Evolutionary conservation across 2,329 filamentous ascomycete genomes (phyloP).

Genomic region (Gaeumannomyces sp.): DNA sequence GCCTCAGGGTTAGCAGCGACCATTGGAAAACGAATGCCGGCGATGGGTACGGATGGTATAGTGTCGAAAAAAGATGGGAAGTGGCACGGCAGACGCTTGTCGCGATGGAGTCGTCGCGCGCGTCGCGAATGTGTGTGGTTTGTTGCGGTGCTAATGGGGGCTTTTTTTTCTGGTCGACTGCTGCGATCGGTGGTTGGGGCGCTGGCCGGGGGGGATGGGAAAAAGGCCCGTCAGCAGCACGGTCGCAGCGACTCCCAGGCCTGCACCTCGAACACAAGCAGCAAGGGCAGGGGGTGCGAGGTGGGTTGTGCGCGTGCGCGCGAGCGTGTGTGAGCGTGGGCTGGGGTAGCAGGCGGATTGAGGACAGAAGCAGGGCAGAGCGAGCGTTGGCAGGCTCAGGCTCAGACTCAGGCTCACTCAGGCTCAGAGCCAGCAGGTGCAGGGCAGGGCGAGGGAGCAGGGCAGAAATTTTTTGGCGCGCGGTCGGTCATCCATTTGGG

Average conservation of each 20-base stretch:
- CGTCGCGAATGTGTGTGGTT: slow-evolving; percentile 28
- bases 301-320: slow-evolving; percentile 4
- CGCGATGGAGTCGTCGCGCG: slow-evolving; percentile 42
- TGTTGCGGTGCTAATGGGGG: slow-evolving; percentile 19
- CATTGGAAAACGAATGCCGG: slow-evolving; percentile 28
- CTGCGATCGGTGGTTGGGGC: slow-evolving; percentile 12
- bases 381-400: not conserved
- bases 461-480: slow-evolving; percentile 20
- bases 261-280: not conserved
- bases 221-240: slow-evolving; percentile 9
- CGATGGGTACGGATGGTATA: slow-evolving; percentile 37
- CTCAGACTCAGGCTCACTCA: too few relatives aligned
- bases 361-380: not conserved
- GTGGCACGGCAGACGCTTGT: slow-evolving; percentile 39
- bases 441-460: slow-evolving; percentile 14
- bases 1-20: slow-evolving; percentile 35
- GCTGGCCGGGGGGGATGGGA: slow-evolving; percentile 4
- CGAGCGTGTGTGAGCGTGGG: not conserved
- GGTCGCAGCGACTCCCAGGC: not conserved
- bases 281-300: not conserved
- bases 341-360: not conserved
- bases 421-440: not conserved
- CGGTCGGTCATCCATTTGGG: slow-evolving; percentile 4
- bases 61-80: slow-evolving; percentile 30
- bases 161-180: slow-evolving; percentile 13